Evolutionary conservation across 2,329 filamentous ascomycete species (phyloP), one percentile per base, ranked within the genome.

Genomic region (Cytospora paraplurivora): DNA sequence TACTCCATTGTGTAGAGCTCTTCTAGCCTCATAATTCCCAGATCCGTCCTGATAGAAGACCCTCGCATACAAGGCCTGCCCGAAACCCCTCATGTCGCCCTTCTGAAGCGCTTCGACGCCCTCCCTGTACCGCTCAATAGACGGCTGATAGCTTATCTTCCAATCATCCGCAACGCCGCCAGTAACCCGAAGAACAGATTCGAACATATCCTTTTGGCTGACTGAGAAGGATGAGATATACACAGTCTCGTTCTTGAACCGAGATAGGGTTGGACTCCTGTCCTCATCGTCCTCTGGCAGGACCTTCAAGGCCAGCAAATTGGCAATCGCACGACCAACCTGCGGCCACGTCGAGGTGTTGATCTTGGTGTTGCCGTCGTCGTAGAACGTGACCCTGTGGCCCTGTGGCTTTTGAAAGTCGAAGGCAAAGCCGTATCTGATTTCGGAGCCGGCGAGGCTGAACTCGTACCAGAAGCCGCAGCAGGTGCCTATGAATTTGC

Each of bases 151-250:
- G 1, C 70, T 76, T 56, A 89, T 78, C 1, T 70, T 78, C 87
- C 87, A 90, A 68, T 89, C 86, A 0, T 71, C 72, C 54, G 86
- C 81, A 1, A 73, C 81, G 0, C 81, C 83, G 0, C 80, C 80
- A 0, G 82, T 81, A 3, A 86, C 85, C 0, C 81, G 79, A 68
- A 86, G 78, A 7, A 87, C 74, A 19, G 80, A 81, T 44, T 82
- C 80, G 62, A 90, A 78, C 76, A 90, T 89, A 7, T 90, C 86
- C 17, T 79, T 78, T 71, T 90, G 88, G 62, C 74, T 84, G 64
- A 86, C 66, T 5, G 75, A 71, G 75, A 88, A 89, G 63, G 82
- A 85, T 7, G 77, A 79, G 12, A 86, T 66, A 68, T 81, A 85
- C 2, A 87, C 70, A 0, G 71, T 67, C 55, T 79, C 77, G 71